Conservation (phyloP, 2,329 filamentous ascomycete species). For the Cordyceps pruinosa region DNA sequence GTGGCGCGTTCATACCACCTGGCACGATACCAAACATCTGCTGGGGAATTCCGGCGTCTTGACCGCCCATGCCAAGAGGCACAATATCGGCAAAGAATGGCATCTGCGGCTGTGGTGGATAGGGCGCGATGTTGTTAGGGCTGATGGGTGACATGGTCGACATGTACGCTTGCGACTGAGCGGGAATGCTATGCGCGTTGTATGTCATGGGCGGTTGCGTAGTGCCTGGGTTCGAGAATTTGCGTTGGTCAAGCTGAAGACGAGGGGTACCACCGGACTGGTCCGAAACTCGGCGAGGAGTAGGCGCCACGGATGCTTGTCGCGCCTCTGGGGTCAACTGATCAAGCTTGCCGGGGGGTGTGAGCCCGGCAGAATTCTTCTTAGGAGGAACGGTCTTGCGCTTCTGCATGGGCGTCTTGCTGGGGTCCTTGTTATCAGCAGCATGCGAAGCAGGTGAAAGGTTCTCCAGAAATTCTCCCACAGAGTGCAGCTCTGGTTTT, state of each 20-base stretch:
- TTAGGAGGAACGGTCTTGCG: slow-evolving; percentile 19
- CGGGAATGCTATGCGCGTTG: slow-evolving; percentile 34
- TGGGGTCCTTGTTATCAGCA: slow-evolving; percentile 31
- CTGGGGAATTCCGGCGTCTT: slow-evolving; percentile 48
- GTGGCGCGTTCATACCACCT: slow-evolving; percentile 29
- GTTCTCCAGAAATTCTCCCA: slow-evolving; percentile 88
- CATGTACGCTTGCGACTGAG: slow-evolving; percentile 37
- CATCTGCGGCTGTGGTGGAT: slow-evolving; percentile 30
- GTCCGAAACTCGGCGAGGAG: slow-evolving; percentile 8
- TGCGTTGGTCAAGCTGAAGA: slow-evolving; percentile 31
- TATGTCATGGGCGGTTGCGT: slow-evolving; percentile 22
- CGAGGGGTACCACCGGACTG: slow-evolving; percentile 14
- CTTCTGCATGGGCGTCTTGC: slow-evolving; percentile 29
- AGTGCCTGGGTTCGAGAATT: slow-evolving; percentile 32
- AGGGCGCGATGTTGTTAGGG: slow-evolving; percentile 37
- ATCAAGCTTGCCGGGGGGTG: slow-evolving; percentile 10
- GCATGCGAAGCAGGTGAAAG: slow-evolving; percentile 56
- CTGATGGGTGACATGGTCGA: slow-evolving; percentile 44
- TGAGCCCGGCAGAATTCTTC: slow-evolving; percentile 27
- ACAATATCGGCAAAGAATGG: slow-evolving; percentile 46
- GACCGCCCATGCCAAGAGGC: slow-evolving; percentile 43
- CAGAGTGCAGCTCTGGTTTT: slow-evolving; percentile 83
- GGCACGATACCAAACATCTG: slow-evolving; percentile 59
- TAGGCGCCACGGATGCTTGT: neutral
- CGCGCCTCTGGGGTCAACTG: slow-evolving; percentile 16